Base-by-base conservation (phyloP, 1,139 yeast species). In the Wickerhamomyces sp. region DNA sequence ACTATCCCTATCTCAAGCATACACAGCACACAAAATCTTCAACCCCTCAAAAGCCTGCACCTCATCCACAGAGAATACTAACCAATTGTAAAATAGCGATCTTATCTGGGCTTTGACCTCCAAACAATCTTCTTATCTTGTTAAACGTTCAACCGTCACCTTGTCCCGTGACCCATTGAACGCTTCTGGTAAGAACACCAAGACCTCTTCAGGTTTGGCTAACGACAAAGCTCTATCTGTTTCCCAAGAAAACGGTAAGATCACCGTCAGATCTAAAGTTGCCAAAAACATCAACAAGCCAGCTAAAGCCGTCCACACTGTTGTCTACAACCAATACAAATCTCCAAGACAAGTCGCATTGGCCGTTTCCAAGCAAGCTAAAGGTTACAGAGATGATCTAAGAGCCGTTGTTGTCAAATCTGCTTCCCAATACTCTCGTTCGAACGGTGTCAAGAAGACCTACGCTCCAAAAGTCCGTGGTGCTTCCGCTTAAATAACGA, bases 31-130 rank as follows among this genome's bases (percentile, higher is more conserved):
- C n/a, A n/a, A n/a, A n/a, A n/a, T n/a, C n/a, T n/a, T n/a, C n/a
- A n/a, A n/a, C n/a, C n/a, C n/a, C n/a, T n/a, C n/a, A n/a, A n/a
- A n/a, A n/a, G n/a, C n/a, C n/a, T n/a, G n/a, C n/a, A n/a, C n/a
- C n/a, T n/a, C n/a, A n/a, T n/a, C n/a, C n/a, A n/a, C n/a, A n/a
- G n/a, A n/a, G n/a, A n/a, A 19, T 40, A 48, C 54, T 47, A 47
- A 46, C n/a, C 51, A 28, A 20, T 16, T 25, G 7, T n/a, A 18
- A 18, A 20, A 21, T 33, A 52, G 65, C 61, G 75, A 70, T 52
- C 63, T 70, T 43, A 54, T 69, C 62, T 69, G 75, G 75, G 67
- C 66, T 50, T 52, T 69, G 37, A 61, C 72, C 62, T 67, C 70
- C 49, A 53, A 58, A 49, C 61, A 68, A 64, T 58, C 68, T 41